Base-by-base conservation (phyloP, 164 flowering plant species). In the Annona squamosa region DNA sequence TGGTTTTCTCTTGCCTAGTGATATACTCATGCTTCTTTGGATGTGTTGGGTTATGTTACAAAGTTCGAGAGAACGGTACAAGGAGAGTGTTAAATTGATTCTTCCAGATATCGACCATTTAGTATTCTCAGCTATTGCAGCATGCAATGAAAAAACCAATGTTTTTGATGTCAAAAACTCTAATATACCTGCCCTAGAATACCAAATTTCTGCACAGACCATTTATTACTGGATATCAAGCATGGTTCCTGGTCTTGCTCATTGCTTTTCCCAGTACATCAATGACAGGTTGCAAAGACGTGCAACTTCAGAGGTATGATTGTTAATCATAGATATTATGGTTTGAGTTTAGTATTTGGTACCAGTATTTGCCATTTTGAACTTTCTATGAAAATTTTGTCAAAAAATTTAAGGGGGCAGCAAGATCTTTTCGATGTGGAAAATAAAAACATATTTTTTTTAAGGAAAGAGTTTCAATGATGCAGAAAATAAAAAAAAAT, bases 31-130 rank as follows among this genome's bases (percentile, higher is more conserved):
- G 85, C 82, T 93, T 80, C 83, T 95, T 7, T 85, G 82, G 84
- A 74, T 89, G 76, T 89, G 97, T 78, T 91, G 97, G 97, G 67
- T 85, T 46, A 83, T 91, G 89, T 76, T 78, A 2, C 86, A 86
- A 81, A 70, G 72, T 73, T 71, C 79, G 3, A 80, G 77, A 70
- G 62, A 41, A 67, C 68, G 18, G 59, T 81, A 70, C 17, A 37
- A 70, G 65, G 69, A 63, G 13, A 75, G 79, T 59, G 79, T 48
- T 17, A 72, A 69, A 67, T 19, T 78, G 26, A 73, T 59, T 75
- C 81, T 95, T 68, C 98, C 98, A 3, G 94, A 93, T 79, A 56
- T 89, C 18, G 76, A 77, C 72, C 85, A 85, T 81, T 79, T 93
- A 70, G 78, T 89, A 12, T 76, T 84, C 42, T 91, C 99, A 19